phyloP scores from a whole-genome alignment of 177 flowering plant species.

The Vitis hybrid region DNA sequence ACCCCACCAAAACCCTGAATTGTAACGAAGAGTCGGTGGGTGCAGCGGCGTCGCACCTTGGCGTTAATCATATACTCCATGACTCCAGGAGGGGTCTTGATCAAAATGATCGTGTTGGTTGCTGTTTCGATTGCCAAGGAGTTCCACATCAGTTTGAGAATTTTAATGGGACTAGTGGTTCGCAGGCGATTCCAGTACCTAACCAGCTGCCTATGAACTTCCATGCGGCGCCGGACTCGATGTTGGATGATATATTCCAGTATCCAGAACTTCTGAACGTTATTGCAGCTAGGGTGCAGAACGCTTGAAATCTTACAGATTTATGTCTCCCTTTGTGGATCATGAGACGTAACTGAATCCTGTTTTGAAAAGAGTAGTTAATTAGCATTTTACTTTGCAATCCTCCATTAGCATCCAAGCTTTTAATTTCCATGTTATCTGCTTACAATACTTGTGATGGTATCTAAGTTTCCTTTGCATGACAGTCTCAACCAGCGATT shows the following conservation, averaged over 20 bases:
- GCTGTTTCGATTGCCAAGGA: constrained; percentile 13
- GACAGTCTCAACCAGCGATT: too few relatives aligned
- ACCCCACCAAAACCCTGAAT: background rate
- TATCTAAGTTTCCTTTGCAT: too few relatives aligned
- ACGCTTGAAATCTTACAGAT: constrained; percentile 18
- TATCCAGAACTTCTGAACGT: constrained; percentile 44
- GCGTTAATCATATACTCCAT: background rate
- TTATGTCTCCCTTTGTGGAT: background rate
- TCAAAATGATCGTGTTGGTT: constrained; percentile 18
- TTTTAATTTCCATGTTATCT: too few relatives aligned
- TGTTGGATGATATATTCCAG: constrained; percentile 44
- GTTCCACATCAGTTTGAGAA: background rate
- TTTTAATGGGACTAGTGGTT: background rate
- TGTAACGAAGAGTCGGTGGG: background rate
- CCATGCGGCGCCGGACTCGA: constrained; percentile 15
- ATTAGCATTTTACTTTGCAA: too few relatives aligned
- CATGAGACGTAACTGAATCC: background rate
- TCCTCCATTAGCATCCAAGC: too few relatives aligned
- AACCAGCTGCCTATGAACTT: constrained; percentile 8
- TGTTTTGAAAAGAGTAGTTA: background rate
- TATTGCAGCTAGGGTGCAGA: constrained; percentile 45
- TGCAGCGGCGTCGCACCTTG: background rate
- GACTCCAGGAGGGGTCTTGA: constrained; percentile 10
- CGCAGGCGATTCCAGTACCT: background rate
- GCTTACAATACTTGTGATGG: too few relatives aligned